phyloP scores from a whole-genome alignment of 257 asterid genomes.

The Rubia yunnanensis region DNA sequence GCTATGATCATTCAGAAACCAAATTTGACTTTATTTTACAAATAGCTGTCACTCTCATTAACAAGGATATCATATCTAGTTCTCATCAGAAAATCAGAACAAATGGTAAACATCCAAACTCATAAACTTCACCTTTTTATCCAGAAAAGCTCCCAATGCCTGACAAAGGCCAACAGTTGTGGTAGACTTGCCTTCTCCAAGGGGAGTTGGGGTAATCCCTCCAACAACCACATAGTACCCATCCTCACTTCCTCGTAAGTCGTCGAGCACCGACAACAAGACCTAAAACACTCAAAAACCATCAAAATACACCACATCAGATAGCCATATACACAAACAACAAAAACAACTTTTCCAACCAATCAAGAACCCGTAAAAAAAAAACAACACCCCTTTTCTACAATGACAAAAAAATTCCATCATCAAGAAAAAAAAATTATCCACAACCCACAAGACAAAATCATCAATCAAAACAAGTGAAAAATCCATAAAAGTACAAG shows the following conservation, averaged over 20 bases:
- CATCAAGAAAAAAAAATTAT: neutral
- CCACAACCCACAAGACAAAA: neutral
- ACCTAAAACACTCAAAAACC: slow-evolving; percentile 37
- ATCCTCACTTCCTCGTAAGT: slow-evolving; percentile 49
- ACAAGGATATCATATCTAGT: neutral
- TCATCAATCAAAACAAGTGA: neutral
- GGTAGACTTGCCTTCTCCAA: slow-evolving; percentile 97
- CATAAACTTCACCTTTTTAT: slow-evolving; percentile 53
- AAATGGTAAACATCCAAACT: neutral
- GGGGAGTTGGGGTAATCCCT: slow-evolving; percentile 99
- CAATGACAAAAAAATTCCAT: neutral
- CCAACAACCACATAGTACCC: slow-evolving; percentile 98
- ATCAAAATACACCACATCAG: too few species aligned
- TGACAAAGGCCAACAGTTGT: slow-evolving; percentile 98
- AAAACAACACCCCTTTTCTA: neutral
- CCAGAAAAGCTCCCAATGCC: slow-evolving; percentile 95
- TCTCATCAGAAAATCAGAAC: neutral
- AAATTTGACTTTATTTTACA: neutral
- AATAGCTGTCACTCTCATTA: neutral
- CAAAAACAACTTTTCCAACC: neutral
- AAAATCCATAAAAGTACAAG: neutral
- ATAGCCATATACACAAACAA: neutral
- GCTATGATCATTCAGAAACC: neutral
- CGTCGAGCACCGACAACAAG: slow-evolving; percentile 65
- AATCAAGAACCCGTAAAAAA: neutral